These are phyloP conservation scores for Backusella tarrabulga DNA, from an alignment of 192 early-diverging fungal genomes.

Conservation along the genomic window DNA sequence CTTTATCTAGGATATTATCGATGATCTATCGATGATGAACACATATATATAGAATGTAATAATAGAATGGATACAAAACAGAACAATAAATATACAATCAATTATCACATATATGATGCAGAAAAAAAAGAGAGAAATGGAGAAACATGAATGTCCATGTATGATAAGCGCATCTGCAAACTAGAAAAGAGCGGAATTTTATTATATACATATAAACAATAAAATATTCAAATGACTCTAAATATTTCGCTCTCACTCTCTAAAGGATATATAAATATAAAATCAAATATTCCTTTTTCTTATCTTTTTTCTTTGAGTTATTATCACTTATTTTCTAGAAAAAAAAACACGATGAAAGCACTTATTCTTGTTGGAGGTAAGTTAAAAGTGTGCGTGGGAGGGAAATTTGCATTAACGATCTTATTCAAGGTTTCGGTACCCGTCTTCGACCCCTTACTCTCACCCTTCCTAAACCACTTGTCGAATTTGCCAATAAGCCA, in stretches of 20 bases:
- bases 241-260: background rate
- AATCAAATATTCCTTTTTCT: background rate
- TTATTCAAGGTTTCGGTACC: slow-evolving; percentile 85
- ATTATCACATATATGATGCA: too few species aligned
- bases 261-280: background rate
- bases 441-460: slow-evolving; percentile 96
- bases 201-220: slow-evolving; percentile 2
- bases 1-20: too few species aligned
- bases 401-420: background rate
- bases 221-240: background rate
- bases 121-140: too few species aligned
- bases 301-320: background rate
- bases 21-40: too few species aligned
- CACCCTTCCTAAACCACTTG: slow-evolving; percentile 95
- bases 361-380: slow-evolving; percentile 83
- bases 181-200: background rate
- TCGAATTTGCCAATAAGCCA: slow-evolving; percentile 98
- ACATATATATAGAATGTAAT: too few species aligned
- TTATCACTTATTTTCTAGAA: background rate
- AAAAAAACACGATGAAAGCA: slow-evolving; percentile 63
- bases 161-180: background rate
- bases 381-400: background rate
- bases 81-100: too few species aligned
- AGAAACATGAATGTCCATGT: too few species aligned
- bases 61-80: too few species aligned